A percentile compares a stretch with the other conserved stretches of the same genome.
Evolutionary conservation across 306 rosid species (phyloP).

Genomic region (Rosa lucieae): DNA sequence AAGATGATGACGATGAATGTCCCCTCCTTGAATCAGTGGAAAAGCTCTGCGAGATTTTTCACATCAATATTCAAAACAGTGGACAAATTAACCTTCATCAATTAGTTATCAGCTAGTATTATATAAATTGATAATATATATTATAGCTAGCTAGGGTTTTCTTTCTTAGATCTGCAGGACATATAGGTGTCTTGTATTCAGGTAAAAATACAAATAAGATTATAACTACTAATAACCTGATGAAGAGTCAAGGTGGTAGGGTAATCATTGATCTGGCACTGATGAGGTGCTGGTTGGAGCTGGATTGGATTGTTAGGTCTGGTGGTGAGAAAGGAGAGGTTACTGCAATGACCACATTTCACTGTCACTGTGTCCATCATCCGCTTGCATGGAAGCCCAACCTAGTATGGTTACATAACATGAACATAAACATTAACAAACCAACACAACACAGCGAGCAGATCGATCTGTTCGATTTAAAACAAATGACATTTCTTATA

Average conservation of each 20-base stretch:
- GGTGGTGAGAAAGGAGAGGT: slow-evolving; percentile 89
- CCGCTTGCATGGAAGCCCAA: slow-evolving; percentile 93
- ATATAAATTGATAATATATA: not conserved
- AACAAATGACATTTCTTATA: not conserved
- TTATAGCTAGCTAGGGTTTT: slow-evolving; percentile 6
- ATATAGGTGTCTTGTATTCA: not conserved
- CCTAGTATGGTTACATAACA: slow-evolving; percentile 42
- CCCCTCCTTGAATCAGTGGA: slow-evolving; percentile 60
- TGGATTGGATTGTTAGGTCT: slow-evolving; percentile 48
- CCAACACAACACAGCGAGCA: not conserved
- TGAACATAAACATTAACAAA: not conserved
- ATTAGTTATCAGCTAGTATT: not conserved
- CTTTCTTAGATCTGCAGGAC: not conserved
- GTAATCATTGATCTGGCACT: slow-evolving; percentile 56
- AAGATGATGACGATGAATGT: slow-evolving; percentile 51
- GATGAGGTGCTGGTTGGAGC: slow-evolving; percentile 39
- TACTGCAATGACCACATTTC: slow-evolving; percentile 97
- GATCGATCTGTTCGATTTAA: not conserved
- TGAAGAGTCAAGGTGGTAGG: slow-evolving; percentile 53
- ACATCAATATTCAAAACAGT: not conserved
- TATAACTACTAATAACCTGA: slow-evolving; percentile 50
- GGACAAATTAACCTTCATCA: not conserved
- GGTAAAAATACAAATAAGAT: not conserved
- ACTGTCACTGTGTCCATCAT: slow-evolving; percentile 91
- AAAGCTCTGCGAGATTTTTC: slow-evolving; percentile 53